phyloP scores from a whole-genome alignment of 805 yeast genomes.

The Candida sakaeoensis region DNA sequence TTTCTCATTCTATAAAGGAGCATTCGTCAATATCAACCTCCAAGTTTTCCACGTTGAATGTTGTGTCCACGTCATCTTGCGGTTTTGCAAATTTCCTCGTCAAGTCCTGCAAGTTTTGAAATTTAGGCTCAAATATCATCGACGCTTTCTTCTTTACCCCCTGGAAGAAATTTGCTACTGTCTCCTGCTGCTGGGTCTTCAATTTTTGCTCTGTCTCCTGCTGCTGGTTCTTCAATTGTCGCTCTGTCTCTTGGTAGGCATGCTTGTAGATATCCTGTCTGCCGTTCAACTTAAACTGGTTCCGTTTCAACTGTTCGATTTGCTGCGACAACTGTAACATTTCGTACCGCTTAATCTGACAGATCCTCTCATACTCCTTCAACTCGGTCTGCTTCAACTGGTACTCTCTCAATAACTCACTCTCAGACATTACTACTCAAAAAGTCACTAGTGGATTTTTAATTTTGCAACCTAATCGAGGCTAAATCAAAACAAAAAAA shows the following conservation, averaged over 20 bases:
- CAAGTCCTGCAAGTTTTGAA: conserved; percentile 6
- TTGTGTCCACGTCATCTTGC: conserved; percentile 20
- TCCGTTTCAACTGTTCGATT: conserved; percentile 17
- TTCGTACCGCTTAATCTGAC: conserved; percentile 29
- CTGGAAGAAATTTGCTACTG: not conserved
- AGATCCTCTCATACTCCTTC: conserved; percentile 43
- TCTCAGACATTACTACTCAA: too few relatives aligned
- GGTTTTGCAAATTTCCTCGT: not conserved
- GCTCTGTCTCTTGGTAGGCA: conserved; percentile 7
- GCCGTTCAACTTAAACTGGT: conserved; percentile 5
- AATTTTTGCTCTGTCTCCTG: conserved; percentile 2
- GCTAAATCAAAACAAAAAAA: not conserved
- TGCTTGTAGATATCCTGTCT: conserved; percentile 9
- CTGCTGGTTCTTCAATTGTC: conserved; percentile 1
- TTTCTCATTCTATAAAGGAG: not conserved
- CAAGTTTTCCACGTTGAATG: conserved; percentile 25
- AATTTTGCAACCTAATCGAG: not conserved
- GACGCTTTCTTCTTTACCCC: conserved; percentile 20
- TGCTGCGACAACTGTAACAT: conserved; percentile 28
- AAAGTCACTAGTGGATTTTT: too few relatives aligned
- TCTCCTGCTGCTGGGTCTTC: not conserved
- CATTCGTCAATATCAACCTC: conserved; percentile 5
- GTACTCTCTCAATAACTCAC: conserved; percentile 20
- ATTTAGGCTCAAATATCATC: conserved; percentile 12
- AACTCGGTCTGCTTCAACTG: conserved; percentile 55